Evolutionary conservation across 1,284 basidiomycete genomes (phyloP), one percentile per base, ranked within the genome.

Genomic region (Rhodotorula sp.): DNA sequence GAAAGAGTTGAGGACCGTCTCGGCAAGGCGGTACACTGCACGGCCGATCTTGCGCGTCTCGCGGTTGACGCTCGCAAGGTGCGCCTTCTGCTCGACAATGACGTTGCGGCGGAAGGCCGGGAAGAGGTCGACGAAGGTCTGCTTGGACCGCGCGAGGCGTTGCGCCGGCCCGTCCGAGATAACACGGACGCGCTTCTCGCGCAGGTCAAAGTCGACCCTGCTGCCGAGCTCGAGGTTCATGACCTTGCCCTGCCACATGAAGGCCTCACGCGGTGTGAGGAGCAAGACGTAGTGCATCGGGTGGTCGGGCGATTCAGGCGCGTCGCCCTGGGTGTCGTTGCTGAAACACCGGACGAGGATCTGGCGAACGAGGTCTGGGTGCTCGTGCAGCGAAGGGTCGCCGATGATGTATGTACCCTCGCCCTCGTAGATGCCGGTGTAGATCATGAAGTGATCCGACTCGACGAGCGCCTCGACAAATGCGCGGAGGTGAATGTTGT

Each of bases 371-470:
- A 88, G 84, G 21, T 91, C 89, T 0, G 92, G 90, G n/a, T 89
- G 88, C 65, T 94, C 89, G 77, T 88, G 89, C 42, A 99, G 85
- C n/a, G 87, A 87, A 4, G 86, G 88, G 49, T 93, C 90, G 16
- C 93, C 97, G 67, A 99, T 85, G 74, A 99, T 88, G 81, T 99
- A 99, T n/a, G 91, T 89, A 17, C 94, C 94, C 42, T 96, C 90
- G 78, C 91, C 89, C 81, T 97, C 95, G 79, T 91, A 91, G 3
- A 86, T 86, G 74, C 91, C 88, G 1, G 95, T 97, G 82, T 97
- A 97, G 52, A 99, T 92, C 69, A 99, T 88, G 82, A 97, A 92
- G 81, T 99, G 96, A 77, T 92, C 93, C 8, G 93, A 89, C 57
- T 90, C 88, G 52, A 93, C 89, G 23, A 99, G 85, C 17, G 87